Conservation (phyloP, 768 basidiomycete species). For the Rhizopogon vulgaris region DNA sequence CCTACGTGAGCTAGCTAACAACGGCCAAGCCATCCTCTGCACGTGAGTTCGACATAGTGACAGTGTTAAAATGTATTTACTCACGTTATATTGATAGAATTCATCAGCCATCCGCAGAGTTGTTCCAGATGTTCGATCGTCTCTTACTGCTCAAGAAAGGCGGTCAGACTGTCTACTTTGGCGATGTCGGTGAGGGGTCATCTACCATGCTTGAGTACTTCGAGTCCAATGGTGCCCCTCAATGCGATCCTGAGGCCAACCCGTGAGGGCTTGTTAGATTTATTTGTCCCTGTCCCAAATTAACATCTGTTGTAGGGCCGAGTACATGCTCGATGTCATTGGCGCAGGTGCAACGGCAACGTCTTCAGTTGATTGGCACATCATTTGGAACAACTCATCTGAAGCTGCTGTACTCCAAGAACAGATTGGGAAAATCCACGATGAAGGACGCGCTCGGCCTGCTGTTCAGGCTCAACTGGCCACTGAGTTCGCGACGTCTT, state of each 20-base stretch:
- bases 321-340: constrained; percentile 82
- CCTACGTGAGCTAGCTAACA: constrained; percentile 74
- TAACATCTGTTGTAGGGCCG: constrained; percentile 23
- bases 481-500: constrained; percentile 47
- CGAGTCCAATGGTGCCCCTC: constrained; percentile 56
- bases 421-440: constrained; percentile 45
- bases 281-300: neutral
- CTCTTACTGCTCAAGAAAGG: constrained; percentile 65
- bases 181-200: constrained; percentile 77
- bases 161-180: constrained; percentile 92
- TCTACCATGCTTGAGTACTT: constrained; percentile 69
- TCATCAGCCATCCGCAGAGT: constrained; percentile 79
- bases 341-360: constrained; percentile 74
- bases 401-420: constrained; percentile 40
- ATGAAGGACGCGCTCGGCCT: constrained; percentile 38
- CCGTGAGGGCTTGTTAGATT: constrained; percentile 36
- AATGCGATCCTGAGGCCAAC: constrained; percentile 72
- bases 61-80: neutral
- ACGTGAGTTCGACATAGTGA: constrained; percentile 28
- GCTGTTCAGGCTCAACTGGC: constrained; percentile 31
- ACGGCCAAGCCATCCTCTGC: constrained; percentile 85
- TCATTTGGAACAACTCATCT: constrained; percentile 73
- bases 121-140: constrained; percentile 84
- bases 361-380: constrained; percentile 80
- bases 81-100: constrained; percentile 28